These are phyloP conservation scores for Mallotus japonicus DNA, from an alignment of 441 rosid species.

Conservation along the genomic window DNA sequence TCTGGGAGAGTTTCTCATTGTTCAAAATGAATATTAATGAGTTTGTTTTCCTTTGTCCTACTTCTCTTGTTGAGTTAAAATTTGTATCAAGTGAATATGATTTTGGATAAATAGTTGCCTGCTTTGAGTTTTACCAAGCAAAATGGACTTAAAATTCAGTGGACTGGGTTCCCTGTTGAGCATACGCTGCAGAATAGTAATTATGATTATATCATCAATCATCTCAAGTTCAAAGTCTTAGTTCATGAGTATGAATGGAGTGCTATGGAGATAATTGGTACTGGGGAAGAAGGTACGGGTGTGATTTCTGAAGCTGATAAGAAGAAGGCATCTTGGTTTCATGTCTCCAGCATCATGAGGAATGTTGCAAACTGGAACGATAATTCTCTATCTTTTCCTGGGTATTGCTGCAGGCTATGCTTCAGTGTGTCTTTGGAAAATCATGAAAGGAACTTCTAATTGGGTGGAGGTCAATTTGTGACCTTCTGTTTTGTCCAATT, in stretches of 20 bases:
- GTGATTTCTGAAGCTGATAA: conserved; percentile 78
- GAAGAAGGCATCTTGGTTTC: conserved; percentile 69
- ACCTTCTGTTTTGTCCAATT: too few species aligned
- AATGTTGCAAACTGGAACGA: conserved; percentile 90
- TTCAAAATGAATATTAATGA: conserved; percentile 75
- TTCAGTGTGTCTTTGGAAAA: conserved; percentile 82
- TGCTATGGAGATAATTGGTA: conserved; percentile 83
- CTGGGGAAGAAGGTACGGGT: conserved; percentile 94
- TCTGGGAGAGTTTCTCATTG: conserved; percentile 93
- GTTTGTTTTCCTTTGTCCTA: conserved; percentile 75
- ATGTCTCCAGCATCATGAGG: conserved; percentile 98
- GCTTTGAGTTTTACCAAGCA: conserved; percentile 77
- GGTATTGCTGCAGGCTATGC: conserved; percentile 84
- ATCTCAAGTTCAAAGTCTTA: conserved; percentile 80
- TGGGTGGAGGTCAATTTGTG: conserved; percentile 79
- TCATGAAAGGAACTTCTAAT: conserved; percentile 70
- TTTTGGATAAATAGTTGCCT: conserved; percentile 91
- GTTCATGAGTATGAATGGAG: conserved; percentile 87
- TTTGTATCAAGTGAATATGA: conserved; percentile 88
- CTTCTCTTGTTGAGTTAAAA: conserved; percentile 55
- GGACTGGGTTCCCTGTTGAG: conserved; percentile 98
- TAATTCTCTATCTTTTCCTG: conserved; percentile 74
- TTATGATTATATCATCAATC: conserved; percentile 86
- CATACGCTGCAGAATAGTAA: conserved; percentile 64
- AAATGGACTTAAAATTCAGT: conserved; percentile 70